Evolutionary conservation across 352 stramenopile genomes (phyloP).

Genomic region (Ophiocytium majus): DNA sequence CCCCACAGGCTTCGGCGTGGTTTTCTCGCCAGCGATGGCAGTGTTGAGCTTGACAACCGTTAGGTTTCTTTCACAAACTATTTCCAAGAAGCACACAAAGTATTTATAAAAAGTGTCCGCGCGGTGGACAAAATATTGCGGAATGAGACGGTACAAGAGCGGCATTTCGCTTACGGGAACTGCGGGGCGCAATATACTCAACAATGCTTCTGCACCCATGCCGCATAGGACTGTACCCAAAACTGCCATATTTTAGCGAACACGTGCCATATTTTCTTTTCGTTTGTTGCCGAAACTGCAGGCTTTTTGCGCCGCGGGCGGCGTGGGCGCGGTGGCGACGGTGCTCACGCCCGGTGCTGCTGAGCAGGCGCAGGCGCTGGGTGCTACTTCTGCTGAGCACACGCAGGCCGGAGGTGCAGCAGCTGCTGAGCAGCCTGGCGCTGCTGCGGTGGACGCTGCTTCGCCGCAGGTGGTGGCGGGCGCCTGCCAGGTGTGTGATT

Average conservation of each 20-base stretch:
- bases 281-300: background rate
- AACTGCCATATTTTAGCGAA: background rate
- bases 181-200: background rate
- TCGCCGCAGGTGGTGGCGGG: background rate
- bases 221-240: background rate
- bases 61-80: background rate
- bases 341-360: background rate
- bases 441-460: background rate
- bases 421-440: no score
- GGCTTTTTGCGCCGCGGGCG: background rate
- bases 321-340: background rate
- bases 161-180: background rate
- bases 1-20: no score
- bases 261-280: background rate
- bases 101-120: no score
- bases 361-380: background rate
- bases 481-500: background rate
- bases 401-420: no score
- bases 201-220: background rate
- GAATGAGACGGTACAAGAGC: no score
- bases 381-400: no score
- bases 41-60: background rate
- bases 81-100: no score
- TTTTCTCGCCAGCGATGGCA: no score
- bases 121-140: no score